These are phyloP conservation scores for Spathaspora sp. DNA, from an alignment of 1,139 yeast species.

Conservation along the genomic window DNA sequence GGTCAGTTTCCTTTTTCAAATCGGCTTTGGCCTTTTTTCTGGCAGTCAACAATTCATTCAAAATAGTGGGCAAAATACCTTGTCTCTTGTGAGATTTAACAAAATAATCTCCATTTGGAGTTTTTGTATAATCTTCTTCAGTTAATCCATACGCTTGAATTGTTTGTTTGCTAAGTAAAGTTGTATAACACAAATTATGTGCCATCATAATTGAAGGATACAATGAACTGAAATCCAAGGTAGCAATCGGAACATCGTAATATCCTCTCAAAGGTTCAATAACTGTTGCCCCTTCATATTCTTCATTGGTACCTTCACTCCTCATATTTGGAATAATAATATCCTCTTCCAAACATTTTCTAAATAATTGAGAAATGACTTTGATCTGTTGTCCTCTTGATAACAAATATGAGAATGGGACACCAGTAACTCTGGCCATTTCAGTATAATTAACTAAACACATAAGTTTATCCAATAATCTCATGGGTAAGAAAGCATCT, in stretches of 20 bases:
- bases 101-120: conserved; percentile 93
- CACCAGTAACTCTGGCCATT: conserved; percentile 99
- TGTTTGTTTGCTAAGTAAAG: conserved; percentile 68
- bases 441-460: conserved; percentile 95
- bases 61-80: conserved; percentile 89
- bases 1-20: conserved; percentile 89
- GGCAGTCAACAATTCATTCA: conserved; percentile 84
- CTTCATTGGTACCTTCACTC: conserved; percentile 81
- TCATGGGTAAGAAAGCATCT: conserved; percentile 88
- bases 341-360: conserved; percentile 85
- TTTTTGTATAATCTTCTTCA: conserved; percentile 75
- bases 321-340: conserved; percentile 89
- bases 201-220: conserved; percentile 99
- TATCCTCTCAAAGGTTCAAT: conserved; percentile 96
- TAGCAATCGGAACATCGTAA: conserved; percentile 95
- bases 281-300: conserved; percentile 98
- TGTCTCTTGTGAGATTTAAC: conserved; percentile 70
- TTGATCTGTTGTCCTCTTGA: conserved; percentile 97
- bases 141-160: conserved; percentile 63
- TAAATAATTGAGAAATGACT: conserved; percentile 89
- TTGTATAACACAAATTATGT: conserved; percentile 94
- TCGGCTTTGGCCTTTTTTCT: conserved; percentile 92
- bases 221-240: conserved; percentile 94
- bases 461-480: conserved; percentile 90
- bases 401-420: conserved; percentile 86